Percentiles rank a stretch among this genome's conserved stretches.
These are phyloP conservation scores for Colletotrichum simmondsii DNA, from an alignment of 2,329 filamentous ascomycete species.

Conservation along the genomic window DNA sequence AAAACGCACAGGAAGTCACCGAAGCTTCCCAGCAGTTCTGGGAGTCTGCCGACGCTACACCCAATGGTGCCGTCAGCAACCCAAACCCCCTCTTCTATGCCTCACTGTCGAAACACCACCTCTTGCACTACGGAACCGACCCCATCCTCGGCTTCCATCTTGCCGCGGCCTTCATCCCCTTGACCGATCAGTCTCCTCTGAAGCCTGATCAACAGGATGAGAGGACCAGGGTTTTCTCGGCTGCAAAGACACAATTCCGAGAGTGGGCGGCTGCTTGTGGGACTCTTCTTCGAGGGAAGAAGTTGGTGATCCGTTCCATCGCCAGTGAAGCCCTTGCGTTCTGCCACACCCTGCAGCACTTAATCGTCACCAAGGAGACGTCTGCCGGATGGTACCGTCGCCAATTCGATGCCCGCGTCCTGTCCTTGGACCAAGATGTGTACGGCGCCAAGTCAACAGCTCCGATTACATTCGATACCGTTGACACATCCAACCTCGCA, in stretches of 20 bases:
- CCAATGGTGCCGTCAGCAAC: slow-evolving; percentile 25
- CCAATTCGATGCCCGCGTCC: slow-evolving; percentile 48
- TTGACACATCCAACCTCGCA: slow-evolving; percentile 62
- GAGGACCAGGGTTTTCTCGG: slow-evolving; percentile 41
- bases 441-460: slow-evolving; percentile 50
- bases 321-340: slow-evolving; percentile 62
- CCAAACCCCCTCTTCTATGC: slow-evolving; percentile 55
- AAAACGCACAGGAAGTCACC: slow-evolving; percentile 38
- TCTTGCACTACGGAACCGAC: slow-evolving; percentile 60
- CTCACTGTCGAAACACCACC: slow-evolving; percentile 45
- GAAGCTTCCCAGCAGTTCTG: slow-evolving; percentile 46
- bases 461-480: slow-evolving; percentile 61
- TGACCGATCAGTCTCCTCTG: slow-evolving; percentile 52
- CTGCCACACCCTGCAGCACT: slow-evolving; percentile 61
- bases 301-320: slow-evolving; percentile 55
- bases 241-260: slow-evolving; percentile 57
- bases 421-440: slow-evolving; percentile 53
- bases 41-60: slow-evolving; percentile 45
- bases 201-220: slow-evolving; percentile 36
- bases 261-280: slow-evolving; percentile 52
- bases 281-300: slow-evolving; percentile 45
- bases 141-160: slow-evolving; percentile 68
- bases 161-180: slow-evolving; percentile 55
- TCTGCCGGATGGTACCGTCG: slow-evolving; percentile 55
- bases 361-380: slow-evolving; percentile 40